Evolutionary conservation across 108 stramenopile species (phyloP).

Genomic region (Mediolabrus comicus): DNA sequence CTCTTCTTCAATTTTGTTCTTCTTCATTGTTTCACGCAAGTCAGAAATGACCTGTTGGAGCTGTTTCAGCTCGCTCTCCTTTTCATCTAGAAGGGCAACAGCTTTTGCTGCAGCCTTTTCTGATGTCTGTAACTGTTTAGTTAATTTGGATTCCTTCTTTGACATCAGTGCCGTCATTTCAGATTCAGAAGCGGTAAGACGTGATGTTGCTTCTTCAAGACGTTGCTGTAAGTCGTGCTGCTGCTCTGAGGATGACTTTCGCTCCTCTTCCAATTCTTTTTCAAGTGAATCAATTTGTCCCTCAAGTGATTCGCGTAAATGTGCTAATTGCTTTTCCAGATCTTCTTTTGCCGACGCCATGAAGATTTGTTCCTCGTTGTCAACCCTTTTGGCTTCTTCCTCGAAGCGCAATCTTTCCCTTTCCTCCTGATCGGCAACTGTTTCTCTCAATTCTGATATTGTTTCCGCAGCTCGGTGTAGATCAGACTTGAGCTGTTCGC

Average conservation of each 20-base stretch:
- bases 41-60: constrained; percentile 44
- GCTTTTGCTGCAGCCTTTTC: constrained; percentile 49
- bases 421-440: constrained; percentile 36
- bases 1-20: constrained; percentile 43
- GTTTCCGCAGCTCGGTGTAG: constrained; percentile 47
- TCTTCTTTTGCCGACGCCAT: constrained; percentile 26
- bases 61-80: constrained; percentile 42
- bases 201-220: constrained; percentile 36
- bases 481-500: constrained; percentile 35
- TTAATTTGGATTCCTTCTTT: constrained; percentile 39
- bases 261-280: constrained; percentile 41
- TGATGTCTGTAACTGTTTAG: constrained; percentile 36
- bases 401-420: constrained; percentile 21
- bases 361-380: constrained; percentile 37
- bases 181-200: constrained; percentile 32
- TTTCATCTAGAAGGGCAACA: constrained; percentile 37
- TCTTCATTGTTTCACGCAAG: constrained; percentile 48
- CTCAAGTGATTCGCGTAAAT: constrained; percentile 31
- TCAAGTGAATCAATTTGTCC: constrained; percentile 37
- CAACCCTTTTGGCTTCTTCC: constrained; percentile 24
- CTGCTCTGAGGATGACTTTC: constrained; percentile 30
- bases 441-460: constrained; percentile 28
- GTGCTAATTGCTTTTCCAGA: constrained; percentile 41
- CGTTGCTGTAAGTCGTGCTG: constrained; percentile 37
- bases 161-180: constrained; percentile 30